phyloP scores from a whole-genome alignment of 2,329 filamentous ascomycete genomes.

The Venturia effusa region DNA sequence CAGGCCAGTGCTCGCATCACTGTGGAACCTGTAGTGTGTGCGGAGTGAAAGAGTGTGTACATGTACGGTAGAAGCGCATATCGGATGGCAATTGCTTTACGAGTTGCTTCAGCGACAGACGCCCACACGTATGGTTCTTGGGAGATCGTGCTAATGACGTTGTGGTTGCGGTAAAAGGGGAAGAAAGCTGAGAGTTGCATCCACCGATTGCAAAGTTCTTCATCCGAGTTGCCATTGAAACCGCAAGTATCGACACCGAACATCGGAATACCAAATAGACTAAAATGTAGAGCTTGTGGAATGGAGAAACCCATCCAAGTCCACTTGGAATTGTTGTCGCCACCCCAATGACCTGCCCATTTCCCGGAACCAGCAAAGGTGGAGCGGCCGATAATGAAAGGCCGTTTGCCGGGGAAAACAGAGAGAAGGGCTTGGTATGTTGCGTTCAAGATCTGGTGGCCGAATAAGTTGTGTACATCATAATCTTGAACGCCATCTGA shows the following conservation, averaged over 20 bases:
- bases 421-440: conserved; percentile 61
- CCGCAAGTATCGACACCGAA: conserved; percentile 53
- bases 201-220: conserved; percentile 64
- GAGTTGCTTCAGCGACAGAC: conserved; percentile 53
- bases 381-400: conserved; percentile 74
- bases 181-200: conserved; percentile 66
- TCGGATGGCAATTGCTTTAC: conserved; percentile 56
- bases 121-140: conserved; percentile 66
- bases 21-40: conserved; percentile 54
- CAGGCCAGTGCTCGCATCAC: conserved; percentile 58
- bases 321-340: conserved; percentile 59
- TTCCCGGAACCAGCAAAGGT: conserved; percentile 70
- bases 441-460: conserved; percentile 61
- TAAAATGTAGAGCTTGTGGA: conserved; percentile 64
- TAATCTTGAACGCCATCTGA: conserved; percentile 64
- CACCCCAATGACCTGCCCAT: conserved; percentile 41
- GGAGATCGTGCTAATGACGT: conserved; percentile 45
- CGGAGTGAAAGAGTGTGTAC: conserved; percentile 61
- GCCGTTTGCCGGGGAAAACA: conserved; percentile 57
- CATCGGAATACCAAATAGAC: conserved; percentile 67
- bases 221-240: conserved; percentile 53
- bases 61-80: conserved; percentile 64
- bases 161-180: conserved; percentile 64
- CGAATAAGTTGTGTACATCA: conserved; percentile 68
- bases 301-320: conserved; percentile 67